Evolutionary conservation across 2,329 filamentous ascomycete genomes (phyloP), one percentile per base, ranked within the genome.

Genomic region (Blastomyces silverae): DNA sequence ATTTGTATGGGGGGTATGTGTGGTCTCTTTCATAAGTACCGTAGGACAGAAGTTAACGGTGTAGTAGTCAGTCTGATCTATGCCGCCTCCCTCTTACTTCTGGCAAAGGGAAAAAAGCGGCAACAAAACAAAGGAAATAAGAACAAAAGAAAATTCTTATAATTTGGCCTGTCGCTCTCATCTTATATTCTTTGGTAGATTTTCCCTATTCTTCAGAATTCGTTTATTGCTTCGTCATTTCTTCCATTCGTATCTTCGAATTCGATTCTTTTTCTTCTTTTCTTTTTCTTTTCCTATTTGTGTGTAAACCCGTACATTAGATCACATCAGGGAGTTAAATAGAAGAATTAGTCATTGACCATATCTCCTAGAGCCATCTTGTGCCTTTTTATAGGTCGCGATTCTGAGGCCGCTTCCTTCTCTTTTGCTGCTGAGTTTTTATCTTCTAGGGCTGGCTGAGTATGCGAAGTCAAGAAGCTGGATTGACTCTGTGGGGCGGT

Each of bases 321-420:
- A n/a, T 55, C 10, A 20, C 11, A 28, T 56, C 10, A 6, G 37
- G 20, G 15, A 20, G n/a, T 44, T 6, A 37, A 48, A 53, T 31
- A 1, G 37, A 52, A 28, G 20, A 55, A 39, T 53, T 63, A 68
- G 64, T 64, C 60, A 56, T 68, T 69, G 7, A 68, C 66, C 68
- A 69, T 69, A 48, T 68, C 67, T 22, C 66, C 66, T 10, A 68
- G 61, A 42, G 68, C 66, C 67, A 69, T 69, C 58, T 65, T 69
- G 20, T 60, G 52, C 10, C 67, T 62, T 53, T 68, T 68, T 39
- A 64, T 58, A 2, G 68, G 67, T 8, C 62, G 66, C 3, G n/a
- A 25, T 20, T 55, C 8, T 10, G 53, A 13, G n/a, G 66, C 64
- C 1, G 17, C 34, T 39, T 65, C 62, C 11, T 20, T 50, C n/a